These are phyloP conservation scores for Rhizopogon sp. DNA, from an alignment of 768 basidiomycete genomes.

Conservation along the genomic window DNA sequence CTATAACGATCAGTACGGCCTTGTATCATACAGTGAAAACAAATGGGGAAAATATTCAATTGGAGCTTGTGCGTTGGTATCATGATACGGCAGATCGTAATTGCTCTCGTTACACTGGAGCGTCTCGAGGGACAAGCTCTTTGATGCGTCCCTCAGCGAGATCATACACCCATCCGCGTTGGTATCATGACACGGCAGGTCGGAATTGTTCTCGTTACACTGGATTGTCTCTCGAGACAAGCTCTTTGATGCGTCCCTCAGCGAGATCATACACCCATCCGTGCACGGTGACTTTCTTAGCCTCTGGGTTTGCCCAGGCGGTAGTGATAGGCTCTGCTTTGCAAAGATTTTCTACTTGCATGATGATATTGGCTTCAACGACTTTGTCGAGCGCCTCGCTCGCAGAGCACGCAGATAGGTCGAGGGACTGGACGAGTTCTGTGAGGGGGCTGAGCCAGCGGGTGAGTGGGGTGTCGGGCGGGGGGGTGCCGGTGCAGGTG, in stretches of 20 bases:
- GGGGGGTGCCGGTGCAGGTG: constrained; percentile 2
- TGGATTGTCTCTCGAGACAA: constrained; percentile 17
- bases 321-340: constrained; percentile 38
- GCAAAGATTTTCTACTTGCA: constrained; percentile 48
- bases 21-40: no score
- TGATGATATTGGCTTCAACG: constrained; percentile 57
- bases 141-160: constrained; percentile 51
- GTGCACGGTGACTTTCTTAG: constrained; percentile 50
- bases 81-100: no score
- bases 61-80: no score
- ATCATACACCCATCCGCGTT: constrained; percentile 65
- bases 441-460: constrained; percentile 74
- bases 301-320: constrained; percentile 33
- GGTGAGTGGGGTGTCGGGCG: constrained; percentile 46
- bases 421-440: constrained; percentile 37
- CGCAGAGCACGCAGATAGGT: constrained; percentile 32
- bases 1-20: no score
- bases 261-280: constrained; percentile 73
- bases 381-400: constrained; percentile 38
- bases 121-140: constrained; percentile 35
- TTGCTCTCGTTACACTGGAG: background rate
- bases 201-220: background rate
- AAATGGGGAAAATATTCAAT: no score
- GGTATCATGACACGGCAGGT: no score
- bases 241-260: constrained; percentile 54